These are phyloP conservation scores for Cercospora sp. DNA, from an alignment of 2,329 filamentous ascomycete genomes.

Conservation along the genomic window DNA sequence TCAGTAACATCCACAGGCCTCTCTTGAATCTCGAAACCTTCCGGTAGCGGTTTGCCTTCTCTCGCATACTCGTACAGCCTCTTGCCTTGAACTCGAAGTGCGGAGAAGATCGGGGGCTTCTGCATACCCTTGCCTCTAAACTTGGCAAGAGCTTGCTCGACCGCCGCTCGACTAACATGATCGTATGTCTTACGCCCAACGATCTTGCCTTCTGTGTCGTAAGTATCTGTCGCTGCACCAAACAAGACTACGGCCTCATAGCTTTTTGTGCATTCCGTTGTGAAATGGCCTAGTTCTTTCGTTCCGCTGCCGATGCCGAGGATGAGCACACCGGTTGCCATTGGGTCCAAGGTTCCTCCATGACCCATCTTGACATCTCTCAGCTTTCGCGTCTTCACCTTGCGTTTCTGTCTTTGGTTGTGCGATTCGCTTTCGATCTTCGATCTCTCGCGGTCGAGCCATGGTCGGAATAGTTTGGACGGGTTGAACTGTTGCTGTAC, in stretches of 20 bases:
- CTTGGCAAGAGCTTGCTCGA: slow-evolving; percentile 71
- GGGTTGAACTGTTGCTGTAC: slow-evolving; percentile 81
- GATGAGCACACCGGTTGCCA: slow-evolving; percentile 90
- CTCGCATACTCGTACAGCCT: slow-evolving; percentile 94
- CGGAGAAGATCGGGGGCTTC: slow-evolving; percentile 88
- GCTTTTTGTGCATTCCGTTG: slow-evolving; percentile 79
- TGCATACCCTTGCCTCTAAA: slow-evolving; percentile 87
- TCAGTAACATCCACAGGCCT: slow-evolving; percentile 75
- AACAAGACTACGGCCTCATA: slow-evolving; percentile 91
- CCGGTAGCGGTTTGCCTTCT: slow-evolving; percentile 80
- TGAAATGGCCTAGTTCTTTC: slow-evolving; percentile 74
- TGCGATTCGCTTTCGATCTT: slow-evolving; percentile 59
- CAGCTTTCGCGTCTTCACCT: slow-evolving; percentile 51
- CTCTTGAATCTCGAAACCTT: slow-evolving; percentile 70
- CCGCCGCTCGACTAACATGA: slow-evolving; percentile 74
- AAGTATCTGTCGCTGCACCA: slow-evolving; percentile 88
- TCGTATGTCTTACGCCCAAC: slow-evolving; percentile 72
- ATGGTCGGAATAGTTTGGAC: slow-evolving; percentile 75
- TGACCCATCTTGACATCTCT: slow-evolving; percentile 90
- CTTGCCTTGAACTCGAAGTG: slow-evolving; percentile 90
- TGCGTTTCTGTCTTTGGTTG: slow-evolving; percentile 58
- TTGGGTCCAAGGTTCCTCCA: slow-evolving; percentile 89
- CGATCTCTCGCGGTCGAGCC: slow-evolving; percentile 64
- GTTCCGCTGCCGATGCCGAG: slow-evolving; percentile 85
- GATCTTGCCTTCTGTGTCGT: slow-evolving; percentile 83